A percentile compares a stretch with the other conserved stretches of the same genome.
phyloP scores from a whole-genome alignment of 2,329 filamentous ascomycete species.

The Phialophora chinensis region DNA sequence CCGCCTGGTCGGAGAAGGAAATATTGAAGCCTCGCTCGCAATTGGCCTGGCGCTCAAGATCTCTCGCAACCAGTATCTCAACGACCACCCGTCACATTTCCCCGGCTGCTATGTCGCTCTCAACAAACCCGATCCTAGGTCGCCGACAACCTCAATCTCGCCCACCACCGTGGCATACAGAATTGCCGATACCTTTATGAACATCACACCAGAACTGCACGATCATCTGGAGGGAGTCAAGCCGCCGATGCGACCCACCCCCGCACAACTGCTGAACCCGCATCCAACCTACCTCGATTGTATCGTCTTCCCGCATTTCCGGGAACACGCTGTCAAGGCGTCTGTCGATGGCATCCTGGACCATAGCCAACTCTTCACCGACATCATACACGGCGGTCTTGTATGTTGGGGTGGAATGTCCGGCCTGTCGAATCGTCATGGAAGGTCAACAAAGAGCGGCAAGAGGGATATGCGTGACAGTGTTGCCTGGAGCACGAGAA shows the following conservation, averaged over 20 bases:
- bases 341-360: conserved; percentile 41
- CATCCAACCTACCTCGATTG: conserved; percentile 37
- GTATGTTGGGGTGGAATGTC: conserved; percentile 47
- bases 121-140: conserved; percentile 15
- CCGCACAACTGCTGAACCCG: conserved; percentile 27
- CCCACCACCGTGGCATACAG: conserved; percentile 9
- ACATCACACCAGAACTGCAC: conserved; percentile 22
- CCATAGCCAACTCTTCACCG: conserved; percentile 48
- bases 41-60: conserved; percentile 32
- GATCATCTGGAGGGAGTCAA: conserved; percentile 26
- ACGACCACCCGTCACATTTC: conserved; percentile 36
- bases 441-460: conserved; percentile 8
- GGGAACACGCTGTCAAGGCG: conserved; percentile 32
- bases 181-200: conserved; percentile 18
- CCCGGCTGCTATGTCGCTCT: conserved; percentile 29
- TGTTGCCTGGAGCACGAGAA: conserved; percentile 53
- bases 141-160: background rate
- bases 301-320: conserved; percentile 35
- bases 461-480: conserved; percentile 39
- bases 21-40: conserved; percentile 31
- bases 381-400: conserved; percentile 46
- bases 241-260: conserved; percentile 26
- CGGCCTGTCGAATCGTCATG: conserved; percentile 9
- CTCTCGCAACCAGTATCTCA: conserved; percentile 31
- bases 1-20: conserved; percentile 24